phyloP scores from a whole-genome alignment of 140 eudicot genomes.

The Oenanthe javanica region DNA sequence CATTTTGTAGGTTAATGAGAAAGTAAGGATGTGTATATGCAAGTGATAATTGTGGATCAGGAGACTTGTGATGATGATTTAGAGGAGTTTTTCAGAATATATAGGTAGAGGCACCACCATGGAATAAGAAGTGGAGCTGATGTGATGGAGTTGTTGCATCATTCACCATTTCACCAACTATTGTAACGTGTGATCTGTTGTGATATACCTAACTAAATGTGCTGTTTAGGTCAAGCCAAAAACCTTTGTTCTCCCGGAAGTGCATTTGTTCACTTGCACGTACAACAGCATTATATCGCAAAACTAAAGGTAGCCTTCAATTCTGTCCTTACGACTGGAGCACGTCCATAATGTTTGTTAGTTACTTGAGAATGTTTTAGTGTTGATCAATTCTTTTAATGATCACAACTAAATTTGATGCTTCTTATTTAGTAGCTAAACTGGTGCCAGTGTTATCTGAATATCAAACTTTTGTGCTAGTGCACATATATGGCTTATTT shows the following conservation, averaged over 20 bases:
- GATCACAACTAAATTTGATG: too few species aligned
- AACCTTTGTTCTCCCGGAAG: background rate
- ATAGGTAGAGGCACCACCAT: background rate
- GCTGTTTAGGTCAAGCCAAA: background rate
- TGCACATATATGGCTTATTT: too few species aligned
- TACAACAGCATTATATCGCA: too few species aligned
- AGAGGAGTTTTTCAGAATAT: background rate
- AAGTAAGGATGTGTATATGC: background rate
- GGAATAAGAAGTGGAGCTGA: background rate
- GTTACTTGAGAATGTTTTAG: too few species aligned
- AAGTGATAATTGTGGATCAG: background rate
- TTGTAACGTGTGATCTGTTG: background rate
- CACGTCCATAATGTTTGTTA: too few species aligned
- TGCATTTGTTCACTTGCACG: background rate
- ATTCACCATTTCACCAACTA: background rate
- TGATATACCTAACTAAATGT: background rate
- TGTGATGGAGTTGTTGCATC: background rate
- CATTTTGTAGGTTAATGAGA: conserved; percentile 26
- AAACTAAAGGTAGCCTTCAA: too few species aligned
- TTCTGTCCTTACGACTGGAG: too few species aligned
- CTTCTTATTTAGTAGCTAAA: too few species aligned
- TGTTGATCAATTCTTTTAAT: too few species aligned
- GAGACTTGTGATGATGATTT: background rate
- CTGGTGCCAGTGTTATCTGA: too few species aligned
- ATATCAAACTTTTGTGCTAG: too few species aligned